These are phyloP conservation scores for Sporisorium reilianum DNA, from an alignment of 1,284 basidiomycete species.

Conservation along the genomic window DNA sequence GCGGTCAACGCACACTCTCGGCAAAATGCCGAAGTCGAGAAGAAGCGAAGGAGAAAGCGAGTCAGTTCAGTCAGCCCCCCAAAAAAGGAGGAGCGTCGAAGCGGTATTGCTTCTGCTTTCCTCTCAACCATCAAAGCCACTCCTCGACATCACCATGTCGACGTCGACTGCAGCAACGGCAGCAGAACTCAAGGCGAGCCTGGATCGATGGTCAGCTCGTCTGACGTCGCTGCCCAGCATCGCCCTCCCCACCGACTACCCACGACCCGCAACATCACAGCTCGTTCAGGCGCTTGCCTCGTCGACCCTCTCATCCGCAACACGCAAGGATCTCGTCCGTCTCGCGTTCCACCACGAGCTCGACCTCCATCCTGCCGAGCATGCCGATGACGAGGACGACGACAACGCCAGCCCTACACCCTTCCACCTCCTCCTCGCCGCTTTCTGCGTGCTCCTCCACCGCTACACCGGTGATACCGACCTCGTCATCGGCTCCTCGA, in stretches of 20 bases:
- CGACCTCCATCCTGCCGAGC: conserved; percentile 75
- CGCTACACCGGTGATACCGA: conserved; percentile 97
- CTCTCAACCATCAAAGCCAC: not conserved
- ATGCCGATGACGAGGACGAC: conserved; percentile 51
- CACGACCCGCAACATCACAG: conserved; percentile 75
- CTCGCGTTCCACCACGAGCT: conserved; percentile 80
- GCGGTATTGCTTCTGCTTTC: not conserved
- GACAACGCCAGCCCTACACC: conserved; percentile 75
- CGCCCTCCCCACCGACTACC: conserved; percentile 96
- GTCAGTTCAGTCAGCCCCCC: too few species aligned
- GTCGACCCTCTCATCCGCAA: conserved; percentile 47
- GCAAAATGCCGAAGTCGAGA: conserved; percentile 13
- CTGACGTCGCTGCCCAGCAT: conserved; percentile 82
- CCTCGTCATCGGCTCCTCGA: conserved; percentile 90
- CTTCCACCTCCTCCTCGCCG: conserved; percentile 90
- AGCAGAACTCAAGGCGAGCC: conserved; percentile 34
- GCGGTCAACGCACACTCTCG: conserved; percentile 1
- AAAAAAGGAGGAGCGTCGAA: too few species aligned
- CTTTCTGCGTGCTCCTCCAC: conserved; percentile 90
- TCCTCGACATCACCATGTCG: conserved; percentile 15
- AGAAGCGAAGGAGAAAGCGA: not conserved
- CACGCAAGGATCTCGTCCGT: conserved; percentile 60
- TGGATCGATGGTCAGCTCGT: conserved; percentile 66
- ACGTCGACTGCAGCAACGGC: too few species aligned
- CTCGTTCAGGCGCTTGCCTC: conserved; percentile 66